Evolutionary conservation across 495 filamentous ascomycete species (phyloP), one percentile per base, ranked within the genome.

Genomic region (Parachaetomium inaequale): DNA sequence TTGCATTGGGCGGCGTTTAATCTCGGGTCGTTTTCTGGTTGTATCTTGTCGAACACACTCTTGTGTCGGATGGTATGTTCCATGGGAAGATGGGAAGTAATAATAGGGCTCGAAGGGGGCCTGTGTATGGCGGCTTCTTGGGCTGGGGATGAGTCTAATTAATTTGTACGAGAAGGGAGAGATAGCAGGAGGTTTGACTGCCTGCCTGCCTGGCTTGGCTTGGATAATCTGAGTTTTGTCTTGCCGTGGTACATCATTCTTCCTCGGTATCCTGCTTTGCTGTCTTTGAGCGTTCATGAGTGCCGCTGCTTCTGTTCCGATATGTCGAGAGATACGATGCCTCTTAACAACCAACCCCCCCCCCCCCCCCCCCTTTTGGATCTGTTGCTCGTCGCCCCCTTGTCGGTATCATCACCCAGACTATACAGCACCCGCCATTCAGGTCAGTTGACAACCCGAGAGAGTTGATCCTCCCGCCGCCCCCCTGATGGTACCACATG

Each of bases 1-100:
- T n/a, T 66, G 63, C 63, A 66, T 66, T 62, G 63, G 63, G 59
- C 59, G 63, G 63, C 58, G 63, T 66, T 46, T 25, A n/a, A 6
- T 57, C 15, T 25, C 21, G 34, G 32, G n/a, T 54, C 15, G 5
- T 29, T 43, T n/a, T n/a, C n/a, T n/a, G n/a, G n/a, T 57, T 26
- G 36, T 47, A 26, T 36, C 31, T n/a, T 59, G 29, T 38, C 4
- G 19, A 26, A 25, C 42, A 49, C 21, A 17, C 45, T 23, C 38
- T 50, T 59, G 26, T 47, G 19, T 25, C 12, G 45, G 25, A 25
- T 55, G n/a, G 15, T 40, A 45, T 2, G 31, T n/a, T 19, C n/a
- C n/a, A n/a, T 25, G 21, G 51, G 19, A 29, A 17, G 34, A 50
- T 14, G 29, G 50, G 12, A 46, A 31, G 49, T n/a, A 52, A 52